Base-by-base conservation (phyloP, 768 basidiomycete genomes). In the Mycena filopes region DNA sequence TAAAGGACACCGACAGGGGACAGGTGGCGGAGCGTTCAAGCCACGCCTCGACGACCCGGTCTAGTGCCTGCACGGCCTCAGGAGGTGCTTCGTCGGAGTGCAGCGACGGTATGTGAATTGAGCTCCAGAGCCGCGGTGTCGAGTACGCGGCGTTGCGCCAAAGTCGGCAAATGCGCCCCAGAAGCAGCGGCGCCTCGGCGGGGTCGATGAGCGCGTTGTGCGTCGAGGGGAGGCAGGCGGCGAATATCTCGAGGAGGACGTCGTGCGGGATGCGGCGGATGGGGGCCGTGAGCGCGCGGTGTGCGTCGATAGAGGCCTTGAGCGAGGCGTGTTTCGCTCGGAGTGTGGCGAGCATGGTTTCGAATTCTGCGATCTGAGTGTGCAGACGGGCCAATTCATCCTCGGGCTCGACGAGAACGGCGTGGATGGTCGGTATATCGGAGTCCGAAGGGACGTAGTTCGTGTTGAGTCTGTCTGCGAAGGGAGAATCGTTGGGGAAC, bases 391-490 rank as follows among this genome's bases (percentile, higher is more conserved):
- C 60, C 12, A 61, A 31, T 23, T 55, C 43, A 9, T 42, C n/a
- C 8, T 18, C 11, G 2, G 50, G 40, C 18, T 47, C 33, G 5
- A 13, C 23, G 33, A 51, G 20, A 45, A 61, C 43, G 12, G 23
- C 57, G 6, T 28, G 41, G 5, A 59, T 16, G 10, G 38, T 25
- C 21, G 20, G 33, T 1, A 54, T 2, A 41, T 66, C 65, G 11
- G 28, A 15, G 31, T 66, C 65, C 8, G 53, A 60, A 25, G 65
- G 65, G 13, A 56, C 41, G 23, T 53, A 55, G 38, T 66, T 66
- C 12, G 65, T 56, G 23, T 42, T 4, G 28, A 66, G 48, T 41
- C 40, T 49, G 20, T 49, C n/a, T 18, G 54, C 47, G 36, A 60
- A 66, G 54, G 65, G 65, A 4, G 65, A 57, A 50, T 61, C 43